These are phyloP conservation scores for Prunus campanulata DNA, from an alignment of 306 rosid species.

Conservation along the genomic window DNA sequence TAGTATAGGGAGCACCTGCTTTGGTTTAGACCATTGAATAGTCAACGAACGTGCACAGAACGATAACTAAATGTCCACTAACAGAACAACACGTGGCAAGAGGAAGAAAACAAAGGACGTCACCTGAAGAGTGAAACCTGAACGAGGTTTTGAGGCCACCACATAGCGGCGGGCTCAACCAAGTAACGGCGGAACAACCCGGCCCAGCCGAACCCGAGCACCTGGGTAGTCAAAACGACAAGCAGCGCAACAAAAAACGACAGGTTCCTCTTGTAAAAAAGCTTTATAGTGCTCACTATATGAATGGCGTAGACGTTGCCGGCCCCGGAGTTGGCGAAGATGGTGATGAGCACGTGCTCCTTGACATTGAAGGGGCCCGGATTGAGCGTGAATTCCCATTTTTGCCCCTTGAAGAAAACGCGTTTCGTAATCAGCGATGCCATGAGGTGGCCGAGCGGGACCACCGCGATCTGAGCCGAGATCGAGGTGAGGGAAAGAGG, in stretches of 20 bases:
- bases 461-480: conserved; percentile 50
- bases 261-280: conserved; percentile 41
- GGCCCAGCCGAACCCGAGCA: conserved; percentile 84
- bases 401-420: conserved; percentile 37
- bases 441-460: conserved; percentile 45
- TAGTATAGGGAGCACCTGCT: too few species aligned
- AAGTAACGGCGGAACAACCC: conserved; percentile 67
- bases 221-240: conserved; percentile 48
- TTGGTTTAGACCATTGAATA: too few species aligned
- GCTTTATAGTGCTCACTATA: conserved; percentile 38
- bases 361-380: conserved; percentile 47
- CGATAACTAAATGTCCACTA: not conserved
- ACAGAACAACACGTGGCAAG: not conserved
- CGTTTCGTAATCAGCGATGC: conserved; percentile 30
- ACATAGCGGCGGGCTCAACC: conserved; percentile 87
- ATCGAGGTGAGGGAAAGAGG: conserved; percentile 43
- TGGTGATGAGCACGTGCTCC: conserved; percentile 53
- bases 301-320: conserved; percentile 42
- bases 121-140: conserved; percentile 86
- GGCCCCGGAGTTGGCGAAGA: conserved; percentile 52
- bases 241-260: conserved; percentile 33
- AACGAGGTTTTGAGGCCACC: conserved; percentile 91
- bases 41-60: not conserved
- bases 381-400: conserved; percentile 38
- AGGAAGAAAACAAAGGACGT: not conserved